These are phyloP conservation scores for Populus hybrid DNA, from an alignment of 441 rosid species.

Conservation along the genomic window DNA sequence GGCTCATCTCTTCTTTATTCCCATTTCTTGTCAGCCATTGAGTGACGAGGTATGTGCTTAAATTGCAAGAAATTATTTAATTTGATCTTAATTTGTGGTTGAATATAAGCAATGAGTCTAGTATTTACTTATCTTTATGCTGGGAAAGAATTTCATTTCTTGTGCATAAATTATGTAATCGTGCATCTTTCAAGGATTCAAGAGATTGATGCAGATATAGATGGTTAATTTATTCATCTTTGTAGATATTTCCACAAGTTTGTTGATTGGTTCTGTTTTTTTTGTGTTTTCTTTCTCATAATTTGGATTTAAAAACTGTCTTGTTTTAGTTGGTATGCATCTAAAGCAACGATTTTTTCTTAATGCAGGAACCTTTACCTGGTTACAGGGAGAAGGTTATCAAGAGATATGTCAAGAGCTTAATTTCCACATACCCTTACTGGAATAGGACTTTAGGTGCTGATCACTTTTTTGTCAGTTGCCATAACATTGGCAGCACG, in stretches of 20 bases:
- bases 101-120: not conserved
- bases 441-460: constrained; percentile 81
- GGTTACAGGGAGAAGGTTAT: not conserved
- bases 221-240: too few species aligned
- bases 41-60: too few species aligned
- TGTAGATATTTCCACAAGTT: not conserved
- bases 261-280: not conserved
- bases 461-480: constrained; percentile 76
- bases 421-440: constrained; percentile 54
- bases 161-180: too few species aligned
- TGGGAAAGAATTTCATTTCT: not conserved
- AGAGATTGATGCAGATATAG: too few species aligned
- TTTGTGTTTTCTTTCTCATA: not conserved
- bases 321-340: not conserved
- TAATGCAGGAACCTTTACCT: not conserved
- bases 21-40: too few species aligned
- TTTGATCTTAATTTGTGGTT: too few species aligned
- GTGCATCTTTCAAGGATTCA: too few species aligned
- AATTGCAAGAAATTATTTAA: too few species aligned
- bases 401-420: constrained; percentile 30
- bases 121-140: not conserved
- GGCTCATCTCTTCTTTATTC: too few species aligned
- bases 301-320: not conserved
- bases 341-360: not conserved
- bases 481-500: constrained; percentile 67